A percentile compares a stretch with the other conserved stretches of the same genome.
Conservation (phyloP, 2,329 filamentous ascomycete genomes). For the Xylariaceae sp. region DNA sequence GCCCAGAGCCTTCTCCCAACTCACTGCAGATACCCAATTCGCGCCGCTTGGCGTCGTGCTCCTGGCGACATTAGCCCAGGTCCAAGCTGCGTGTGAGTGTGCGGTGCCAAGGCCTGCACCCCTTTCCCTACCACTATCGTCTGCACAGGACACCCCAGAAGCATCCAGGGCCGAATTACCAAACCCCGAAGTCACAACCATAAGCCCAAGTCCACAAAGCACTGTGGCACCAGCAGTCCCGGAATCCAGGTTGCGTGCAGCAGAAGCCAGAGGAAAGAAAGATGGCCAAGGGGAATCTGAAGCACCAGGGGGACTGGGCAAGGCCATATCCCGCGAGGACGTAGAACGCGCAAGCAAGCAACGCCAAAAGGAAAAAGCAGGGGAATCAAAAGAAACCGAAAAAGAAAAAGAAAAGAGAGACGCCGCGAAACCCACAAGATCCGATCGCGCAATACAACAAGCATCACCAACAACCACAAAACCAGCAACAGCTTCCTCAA, state of each 20-base stretch:
- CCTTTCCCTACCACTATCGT: not conserved
- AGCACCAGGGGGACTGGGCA: slow-evolving; percentile 4
- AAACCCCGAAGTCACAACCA: not conserved
- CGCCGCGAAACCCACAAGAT: not conserved
- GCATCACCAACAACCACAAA: not conserved
- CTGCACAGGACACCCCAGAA: not conserved
- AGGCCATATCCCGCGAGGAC: slow-evolving; percentile 28
- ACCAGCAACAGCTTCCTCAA: not conserved
- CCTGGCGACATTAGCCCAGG: slow-evolving; percentile 58
- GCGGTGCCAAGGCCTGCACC: slow-evolving; percentile 15
- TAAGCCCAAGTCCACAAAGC: not conserved
- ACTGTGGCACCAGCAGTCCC: not conserved
- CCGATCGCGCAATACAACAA: not conserved
- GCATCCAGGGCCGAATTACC: not conserved
- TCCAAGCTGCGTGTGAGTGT: slow-evolving; percentile 45
- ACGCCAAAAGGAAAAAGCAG: not conserved
- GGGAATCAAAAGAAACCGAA: not conserved
- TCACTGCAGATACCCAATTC: slow-evolving; percentile 69
- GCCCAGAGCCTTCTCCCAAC: slow-evolving; percentile 59
- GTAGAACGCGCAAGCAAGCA: slow-evolving; percentile 16
- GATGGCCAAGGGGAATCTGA: not conserved
- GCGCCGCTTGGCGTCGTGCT: slow-evolving; percentile 67
- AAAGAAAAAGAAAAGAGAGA: not conserved
- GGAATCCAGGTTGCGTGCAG: not conserved
- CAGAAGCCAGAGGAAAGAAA: not conserved